These are phyloP conservation scores for Lachancea lanzarotensis DNA, from an alignment of 805 yeast genomes.

Conservation along the genomic window DNA sequence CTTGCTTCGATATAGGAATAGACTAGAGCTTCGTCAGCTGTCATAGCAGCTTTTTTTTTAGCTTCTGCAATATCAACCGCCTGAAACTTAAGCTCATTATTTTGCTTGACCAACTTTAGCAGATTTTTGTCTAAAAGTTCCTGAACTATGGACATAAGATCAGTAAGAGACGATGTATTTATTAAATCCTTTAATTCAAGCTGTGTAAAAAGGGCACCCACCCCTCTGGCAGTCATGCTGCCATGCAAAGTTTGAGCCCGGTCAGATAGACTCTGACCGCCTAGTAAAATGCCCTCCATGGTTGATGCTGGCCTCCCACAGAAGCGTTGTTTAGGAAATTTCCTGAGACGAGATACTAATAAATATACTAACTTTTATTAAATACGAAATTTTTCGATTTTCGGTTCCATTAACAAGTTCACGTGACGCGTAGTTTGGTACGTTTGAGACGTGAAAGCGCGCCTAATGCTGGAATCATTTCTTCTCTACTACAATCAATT, in stretches of 20 bases:
- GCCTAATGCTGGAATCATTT: constrained; percentile 34
- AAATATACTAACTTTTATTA: not conserved
- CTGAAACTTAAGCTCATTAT: constrained; percentile 64
- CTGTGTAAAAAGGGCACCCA: constrained; percentile 55
- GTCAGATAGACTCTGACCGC: constrained; percentile 26
- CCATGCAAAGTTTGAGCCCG: constrained; percentile 54
- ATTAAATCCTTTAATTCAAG: constrained; percentile 53
- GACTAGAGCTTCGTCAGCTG: constrained; percentile 82
- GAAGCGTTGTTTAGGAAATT: not conserved
- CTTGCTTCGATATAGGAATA: constrained; percentile 88
- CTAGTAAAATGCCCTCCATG: not conserved
- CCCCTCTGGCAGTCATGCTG: constrained; percentile 50
- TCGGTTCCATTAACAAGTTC: not conserved
- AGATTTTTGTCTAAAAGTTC: constrained; percentile 51
- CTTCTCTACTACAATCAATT: constrained; percentile 66
- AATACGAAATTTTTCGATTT: not conserved
- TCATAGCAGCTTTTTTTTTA: constrained; percentile 66
- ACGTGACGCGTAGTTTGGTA: no score
- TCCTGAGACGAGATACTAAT: not conserved
- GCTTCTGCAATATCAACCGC: constrained; percentile 73
- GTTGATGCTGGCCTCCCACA: not conserved
- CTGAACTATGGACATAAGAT: constrained; percentile 45
- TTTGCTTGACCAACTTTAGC: constrained; percentile 61
- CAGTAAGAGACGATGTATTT: constrained; percentile 37
- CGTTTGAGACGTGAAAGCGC: no score